Conservation (phyloP, 2,329 filamentous ascomycete species). For the Colletotrichum viniferum region DNA sequence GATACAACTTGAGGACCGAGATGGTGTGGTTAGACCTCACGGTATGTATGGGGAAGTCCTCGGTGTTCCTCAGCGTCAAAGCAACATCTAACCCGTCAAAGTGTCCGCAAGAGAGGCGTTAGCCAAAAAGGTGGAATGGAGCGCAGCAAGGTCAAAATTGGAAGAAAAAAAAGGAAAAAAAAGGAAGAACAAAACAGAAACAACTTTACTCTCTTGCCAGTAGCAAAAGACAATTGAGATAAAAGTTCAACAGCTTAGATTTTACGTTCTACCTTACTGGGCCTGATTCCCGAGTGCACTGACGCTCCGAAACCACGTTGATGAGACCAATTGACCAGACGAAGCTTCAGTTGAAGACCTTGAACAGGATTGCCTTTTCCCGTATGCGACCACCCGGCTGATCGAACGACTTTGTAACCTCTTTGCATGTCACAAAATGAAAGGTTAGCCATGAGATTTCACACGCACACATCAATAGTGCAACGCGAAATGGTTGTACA, state of each 20-base stretch:
- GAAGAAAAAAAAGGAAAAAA: background rate
- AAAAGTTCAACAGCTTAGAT: background rate
- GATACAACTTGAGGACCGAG: background rate
- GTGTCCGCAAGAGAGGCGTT: background rate
- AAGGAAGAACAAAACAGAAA: background rate
- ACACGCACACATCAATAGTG: background rate
- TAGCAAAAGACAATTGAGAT: background rate
- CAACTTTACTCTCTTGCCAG: background rate
- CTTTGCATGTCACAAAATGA: background rate
- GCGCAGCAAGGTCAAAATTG: background rate
- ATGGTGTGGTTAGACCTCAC: background rate
- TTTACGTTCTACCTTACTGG: background rate
- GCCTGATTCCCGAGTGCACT: background rate
- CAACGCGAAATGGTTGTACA: constrained; percentile 21
- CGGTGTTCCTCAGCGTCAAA: background rate
- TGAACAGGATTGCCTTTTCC: background rate
- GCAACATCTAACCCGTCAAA: background rate
- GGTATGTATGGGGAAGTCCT: background rate
- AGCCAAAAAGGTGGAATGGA: background rate
- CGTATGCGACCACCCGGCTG: background rate
- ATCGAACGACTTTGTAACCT: background rate
- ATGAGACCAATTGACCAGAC: background rate
- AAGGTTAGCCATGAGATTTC: background rate
- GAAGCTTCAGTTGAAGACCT: background rate
- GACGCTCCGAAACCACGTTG: background rate